Evolutionary conservation across 148 eudicot species (phyloP), one percentile per base, ranked within the genome.

Genomic region (Suaeda aralocaspica): DNA sequence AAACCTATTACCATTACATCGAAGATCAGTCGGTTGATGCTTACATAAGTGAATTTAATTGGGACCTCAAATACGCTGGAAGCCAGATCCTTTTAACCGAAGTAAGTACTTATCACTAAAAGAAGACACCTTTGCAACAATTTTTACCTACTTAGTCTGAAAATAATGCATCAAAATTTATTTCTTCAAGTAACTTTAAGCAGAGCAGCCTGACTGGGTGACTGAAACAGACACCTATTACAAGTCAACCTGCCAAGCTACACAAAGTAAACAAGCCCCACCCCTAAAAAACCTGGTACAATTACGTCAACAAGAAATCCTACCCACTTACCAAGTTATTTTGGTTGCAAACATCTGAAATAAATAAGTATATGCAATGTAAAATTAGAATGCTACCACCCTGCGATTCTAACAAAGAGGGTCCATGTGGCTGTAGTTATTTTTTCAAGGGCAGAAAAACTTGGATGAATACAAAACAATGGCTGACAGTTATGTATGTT

Each of bases 51-150:
- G 98, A 92, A 80, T 92, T 92, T 64, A 92, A 80, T 57, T 92
- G 98, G 98, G 98, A 92, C 56, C 93, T 90, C 45, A 92, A 92
- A 72, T 90, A 86, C 74, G 92, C 92, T 10, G 98, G 92, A 69
- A 83, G 85, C 39, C 96, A 90, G 66, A 74, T 92, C 75, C 83
- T 92, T 44, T 82, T 92, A 14, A 79, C 93, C 31, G 63, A 89
- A 77, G 98, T 92, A 84, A 67, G 74, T 60, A 9, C 22, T 34
- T 30, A 15, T n/a, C 49, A 9, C 42, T 0, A n/a, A 9, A 15
- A 51, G 9, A 63, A 25, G 36, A 24, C 45, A 15, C 21, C 7
- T 34, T 13, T 18, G 34, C 34, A 25, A 31, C 3, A 29, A 13
- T 29, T 7, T 24, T 14, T n/a, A 56, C 22, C 21, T 59, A 29